phyloP scores from a whole-genome alignment of 805 yeast species.

The Lachancea kluyveri region DNA sequence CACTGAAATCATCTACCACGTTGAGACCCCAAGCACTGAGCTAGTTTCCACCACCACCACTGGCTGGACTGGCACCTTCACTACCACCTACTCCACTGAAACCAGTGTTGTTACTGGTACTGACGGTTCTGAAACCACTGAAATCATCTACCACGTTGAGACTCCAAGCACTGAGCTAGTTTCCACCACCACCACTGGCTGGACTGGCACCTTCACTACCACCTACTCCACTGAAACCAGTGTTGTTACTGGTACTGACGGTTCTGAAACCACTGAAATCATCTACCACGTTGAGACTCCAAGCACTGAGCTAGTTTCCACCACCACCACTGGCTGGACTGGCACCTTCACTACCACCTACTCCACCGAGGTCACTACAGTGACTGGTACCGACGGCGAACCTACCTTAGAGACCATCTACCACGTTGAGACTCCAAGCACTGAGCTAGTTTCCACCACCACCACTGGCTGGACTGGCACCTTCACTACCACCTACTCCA shows the following conservation, averaged over 20 bases:
- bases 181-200: conserved; percentile 1
- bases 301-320: conserved; percentile 2
- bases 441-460: conserved; percentile 3
- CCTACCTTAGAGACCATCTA: conserved; percentile 10
- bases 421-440: conserved; percentile 10
- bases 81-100: conserved; percentile 7
- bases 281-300: conserved; percentile 10
- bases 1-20: conserved; percentile 9
- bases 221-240: conserved; percentile 10
- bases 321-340: conserved; percentile 6
- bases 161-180: conserved; percentile 5
- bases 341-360: conserved; percentile 10
- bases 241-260: conserved; percentile 9
- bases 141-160: conserved; percentile 6
- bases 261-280: conserved; percentile 8
- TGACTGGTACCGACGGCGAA: conserved; percentile 9
- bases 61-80: conserved; percentile 9
- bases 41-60: conserved; percentile 3
- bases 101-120: conserved; percentile 2
- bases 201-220: conserved; percentile 9
- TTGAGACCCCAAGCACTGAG: conserved; percentile 11
- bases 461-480: conserved; percentile 14
- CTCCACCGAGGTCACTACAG: conserved; percentile 7
- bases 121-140: conserved; percentile 4
- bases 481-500: conserved; percentile 11